Evolutionary conservation across 2,329 filamentous ascomycete species (phyloP), one percentile per base, ranked within the genome.

Genomic region (Alternaria incomplexa): DNA sequence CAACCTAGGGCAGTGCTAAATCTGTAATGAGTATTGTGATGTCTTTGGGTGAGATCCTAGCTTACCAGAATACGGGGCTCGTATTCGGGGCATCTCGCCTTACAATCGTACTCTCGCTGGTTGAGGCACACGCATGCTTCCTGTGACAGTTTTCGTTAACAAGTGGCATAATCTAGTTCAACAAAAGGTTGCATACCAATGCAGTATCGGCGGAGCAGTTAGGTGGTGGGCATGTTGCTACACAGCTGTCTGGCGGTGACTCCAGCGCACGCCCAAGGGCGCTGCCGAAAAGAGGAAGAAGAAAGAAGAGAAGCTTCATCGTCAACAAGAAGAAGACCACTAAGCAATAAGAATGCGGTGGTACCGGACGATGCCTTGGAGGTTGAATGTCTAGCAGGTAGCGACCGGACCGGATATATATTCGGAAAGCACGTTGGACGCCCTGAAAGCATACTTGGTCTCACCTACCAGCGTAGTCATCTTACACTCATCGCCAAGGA

Each of bases 91-190:
- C 76, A 78, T 23, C 25, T 52, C 10, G 59, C 50, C 22, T 70
- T 63, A 65, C 76, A 78, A 0, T 63, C 45, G 25, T 56, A 63
- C 58, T 78, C 76, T 2, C 69, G 62, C 36, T 50, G 48, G 56
- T 77, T 78, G 51, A 73, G 54, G 51, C 76, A 78, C 36, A 64
- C 47, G 56, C 76, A 78, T 13, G 73, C 68, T 44, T 61, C 62
- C 76, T 77, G 13, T 20, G 1, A n/a, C 1, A 4, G 0, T 22
- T 4, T 48, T 15, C 20, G 43, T 17, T 3, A 26, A 4, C 8
- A 3, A 5, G 9, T 9, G 11, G 8, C 3, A 4, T 26, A 0
- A 1, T 28, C 23, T 36, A 5, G 1, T 15, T 11, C 2, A 22
- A 25, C 2, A 25, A 11, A 3, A 9, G 9, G 3, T 11, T 32